These are phyloP conservation scores for Rhizophagus sp. DNA, from an alignment of 192 early-diverging fungal genomes.

Conservation along the genomic window DNA sequence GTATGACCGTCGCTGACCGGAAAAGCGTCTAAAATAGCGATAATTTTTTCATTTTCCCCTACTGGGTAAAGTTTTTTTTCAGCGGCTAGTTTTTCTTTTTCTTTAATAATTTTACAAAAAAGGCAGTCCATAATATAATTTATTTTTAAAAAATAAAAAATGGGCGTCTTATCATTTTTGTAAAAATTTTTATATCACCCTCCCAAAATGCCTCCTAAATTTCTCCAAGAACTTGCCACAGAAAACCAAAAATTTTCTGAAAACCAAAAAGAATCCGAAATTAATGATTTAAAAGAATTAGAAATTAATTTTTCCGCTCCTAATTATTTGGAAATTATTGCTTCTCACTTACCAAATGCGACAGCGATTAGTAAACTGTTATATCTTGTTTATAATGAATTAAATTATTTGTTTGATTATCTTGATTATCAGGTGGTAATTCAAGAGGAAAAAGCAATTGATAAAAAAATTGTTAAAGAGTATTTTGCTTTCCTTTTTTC, in stretches of 20 bases:
- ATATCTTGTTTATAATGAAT: not conserved
- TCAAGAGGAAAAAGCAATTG: not conserved
- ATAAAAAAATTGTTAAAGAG: not conserved
- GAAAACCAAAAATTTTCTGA: too few relatives aligned
- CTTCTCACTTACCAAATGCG: too few relatives aligned
- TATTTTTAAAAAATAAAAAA: too few relatives aligned
- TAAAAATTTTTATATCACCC: too few relatives aligned
- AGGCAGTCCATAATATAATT: not conserved
- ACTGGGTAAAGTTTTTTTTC: not conserved
- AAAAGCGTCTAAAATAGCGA: conserved; percentile 3
- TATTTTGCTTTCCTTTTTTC: not conserved
- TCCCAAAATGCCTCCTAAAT: too few relatives aligned
- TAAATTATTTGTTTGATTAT: conserved; percentile 3
- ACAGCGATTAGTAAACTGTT: not conserved
- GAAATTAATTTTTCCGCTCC: too few relatives aligned
- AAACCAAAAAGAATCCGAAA: too few relatives aligned
- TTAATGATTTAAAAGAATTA: too few relatives aligned
- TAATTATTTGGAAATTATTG: too few relatives aligned
- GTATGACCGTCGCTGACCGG: conserved; percentile 2
- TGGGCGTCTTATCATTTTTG: too few relatives aligned
- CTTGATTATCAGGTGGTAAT: not conserved
- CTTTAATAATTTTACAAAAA: conserved; percentile 12
- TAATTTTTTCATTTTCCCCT: not conserved
- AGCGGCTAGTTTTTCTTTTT: not conserved
- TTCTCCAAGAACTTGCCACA: too few relatives aligned